phyloP scores from a whole-genome alignment of 108 stramenopile species.

The Nannochloropsis oceanica region DNA sequence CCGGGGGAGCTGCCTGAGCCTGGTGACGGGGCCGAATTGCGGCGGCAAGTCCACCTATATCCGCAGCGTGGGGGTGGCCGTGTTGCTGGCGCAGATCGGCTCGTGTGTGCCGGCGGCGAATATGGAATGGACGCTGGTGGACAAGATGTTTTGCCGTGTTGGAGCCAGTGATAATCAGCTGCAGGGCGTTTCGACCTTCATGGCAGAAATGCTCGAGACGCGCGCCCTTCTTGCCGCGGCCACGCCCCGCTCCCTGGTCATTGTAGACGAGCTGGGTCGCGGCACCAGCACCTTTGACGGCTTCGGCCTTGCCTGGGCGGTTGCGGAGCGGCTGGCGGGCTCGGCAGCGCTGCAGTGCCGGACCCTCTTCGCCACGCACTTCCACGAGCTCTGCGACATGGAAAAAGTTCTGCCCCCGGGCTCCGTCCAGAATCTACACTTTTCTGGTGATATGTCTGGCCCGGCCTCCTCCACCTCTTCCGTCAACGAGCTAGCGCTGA shows the following conservation, averaged over 20 bases:
- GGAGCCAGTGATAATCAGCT: constrained; percentile 29
- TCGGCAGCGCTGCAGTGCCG: not conserved
- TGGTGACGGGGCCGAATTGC: constrained; percentile 42
- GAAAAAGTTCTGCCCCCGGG: not conserved
- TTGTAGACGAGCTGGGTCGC: constrained; percentile 42
- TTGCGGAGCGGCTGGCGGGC: constrained; percentile 26
- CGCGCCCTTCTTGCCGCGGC: constrained; percentile 17
- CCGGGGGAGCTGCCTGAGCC: not conserved
- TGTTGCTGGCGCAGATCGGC: constrained; percentile 39
- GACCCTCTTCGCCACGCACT: constrained; percentile 42
- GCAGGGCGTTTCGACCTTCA: constrained; percentile 36
- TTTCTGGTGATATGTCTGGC: constrained; percentile 19
- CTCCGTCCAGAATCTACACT: constrained; percentile 31
- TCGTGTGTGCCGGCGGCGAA: constrained; percentile 31
- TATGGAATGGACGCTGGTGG: constrained; percentile 24
- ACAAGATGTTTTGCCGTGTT: constrained; percentile 26
- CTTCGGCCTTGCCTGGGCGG: constrained; percentile 43
- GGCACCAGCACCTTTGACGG: constrained; percentile 41
- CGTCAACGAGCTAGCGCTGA: not conserved
- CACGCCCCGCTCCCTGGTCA: constrained; percentile 20
- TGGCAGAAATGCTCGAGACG: constrained; percentile 42
- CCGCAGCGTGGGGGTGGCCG: constrained; percentile 33
- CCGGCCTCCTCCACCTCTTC: not conserved
- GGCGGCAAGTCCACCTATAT: constrained; percentile 43
- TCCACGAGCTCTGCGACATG: constrained; percentile 39